Percentiles rank a stretch among this genome's conserved stretches.
Evolutionary conservation across 179 eudicot genomes (phyloP).

Genomic region (Silene noctiflora): DNA sequence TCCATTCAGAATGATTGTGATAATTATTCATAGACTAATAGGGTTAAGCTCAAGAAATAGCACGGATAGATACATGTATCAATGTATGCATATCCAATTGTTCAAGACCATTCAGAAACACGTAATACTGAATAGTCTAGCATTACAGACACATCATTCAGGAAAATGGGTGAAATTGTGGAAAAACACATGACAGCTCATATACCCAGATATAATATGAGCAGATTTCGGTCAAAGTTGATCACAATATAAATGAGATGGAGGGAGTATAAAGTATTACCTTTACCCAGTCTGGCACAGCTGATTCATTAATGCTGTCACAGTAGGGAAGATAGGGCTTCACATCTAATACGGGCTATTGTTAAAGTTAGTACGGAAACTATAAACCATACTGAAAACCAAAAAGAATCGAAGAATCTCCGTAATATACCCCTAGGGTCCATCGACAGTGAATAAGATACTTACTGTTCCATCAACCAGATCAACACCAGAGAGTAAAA

Average conservation of each 20-base stretch:
- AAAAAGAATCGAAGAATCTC: not conserved
- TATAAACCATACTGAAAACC: slow-evolving; percentile 3
- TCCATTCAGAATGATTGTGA: not conserved
- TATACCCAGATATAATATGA: not conserved
- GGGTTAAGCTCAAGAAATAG: too few relatives aligned
- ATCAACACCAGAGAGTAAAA: slow-evolving; percentile 88
- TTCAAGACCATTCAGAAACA: too few relatives aligned
- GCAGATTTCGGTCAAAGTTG: not conserved
- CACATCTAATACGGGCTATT: slow-evolving; percentile 90
- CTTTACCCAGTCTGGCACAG: slow-evolving; percentile 86
- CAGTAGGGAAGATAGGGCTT: slow-evolving; percentile 94
- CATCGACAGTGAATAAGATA: slow-evolving; percentile 1
- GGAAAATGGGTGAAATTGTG: not conserved
- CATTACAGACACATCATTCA: too few relatives aligned
- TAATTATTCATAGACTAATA: too few relatives aligned
- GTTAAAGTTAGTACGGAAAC: not conserved
- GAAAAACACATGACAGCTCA: not conserved
- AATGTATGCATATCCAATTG: too few relatives aligned
- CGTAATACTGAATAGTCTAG: too few relatives aligned
- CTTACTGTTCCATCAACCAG: slow-evolving; percentile 98
- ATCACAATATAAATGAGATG: not conserved
- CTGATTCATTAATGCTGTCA: slow-evolving; percentile 69
- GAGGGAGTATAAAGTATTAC: slow-evolving; percentile 28
- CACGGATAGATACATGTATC: too few relatives aligned
- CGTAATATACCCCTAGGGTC: not conserved